Evolutionary conservation across 805 yeast species (phyloP), one percentile per base, ranked within the genome.

Genomic region (Wickerhamomyces bovis): DNA sequence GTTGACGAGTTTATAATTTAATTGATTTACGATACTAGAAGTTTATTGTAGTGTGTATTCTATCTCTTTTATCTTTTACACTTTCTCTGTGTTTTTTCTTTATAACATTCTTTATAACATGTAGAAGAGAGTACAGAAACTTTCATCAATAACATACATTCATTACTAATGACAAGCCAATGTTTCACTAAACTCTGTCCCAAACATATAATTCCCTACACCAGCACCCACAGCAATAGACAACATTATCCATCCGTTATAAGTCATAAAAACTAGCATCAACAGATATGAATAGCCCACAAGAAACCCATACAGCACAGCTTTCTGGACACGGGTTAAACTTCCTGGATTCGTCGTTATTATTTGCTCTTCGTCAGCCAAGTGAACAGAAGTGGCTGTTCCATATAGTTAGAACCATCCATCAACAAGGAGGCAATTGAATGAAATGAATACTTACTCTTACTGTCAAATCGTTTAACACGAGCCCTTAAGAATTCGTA

Each of bases 221-320:
- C 71, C 73, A 2, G 94, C 94, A 2, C 95, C 95, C 2, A 73
- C 52, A 1, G 78, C 80, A 10, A 85, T 85, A 3, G 92, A 80
- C 8, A 78, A 41, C 94, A 86, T 85, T 30, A 81, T 75, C 90
- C 90, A 87, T 12, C 92, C 87, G 60, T 86, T 86, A 63, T 84
- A 87, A 6, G 92, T 85, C 96, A 87, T 87, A 55, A 86, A 87
- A 0, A 88, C 77, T 54, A 86, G 74, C 95, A 87, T 86, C 56
- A 81, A 66, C 69, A 81, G 67, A 57, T 84, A 83, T 4, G 89
- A 81, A 57, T 80, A 83, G 1, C 81, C 81, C 6, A 84, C 86
- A 57, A 82, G 86, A 10, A 77, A 49, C 1, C 83, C 89, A 58
- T 85, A 85, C 33, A 74, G 53, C 15, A 72, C 49, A 9, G 81